These are phyloP conservation scores for Tetrahymena elliotti DNA, from an alignment of 73 alveolate genomes.

Conservation along the genomic window DNA sequence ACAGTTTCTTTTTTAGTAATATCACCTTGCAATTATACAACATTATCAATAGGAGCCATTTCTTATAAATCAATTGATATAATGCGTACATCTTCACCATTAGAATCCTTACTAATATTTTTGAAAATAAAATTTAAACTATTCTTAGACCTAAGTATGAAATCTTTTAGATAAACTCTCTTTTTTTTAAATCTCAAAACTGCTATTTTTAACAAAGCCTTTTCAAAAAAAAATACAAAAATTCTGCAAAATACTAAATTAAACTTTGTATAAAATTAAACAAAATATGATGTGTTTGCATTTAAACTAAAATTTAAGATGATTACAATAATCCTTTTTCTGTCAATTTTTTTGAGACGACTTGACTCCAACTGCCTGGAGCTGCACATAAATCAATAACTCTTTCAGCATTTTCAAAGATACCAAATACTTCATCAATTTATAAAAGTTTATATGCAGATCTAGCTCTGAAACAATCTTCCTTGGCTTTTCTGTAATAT, in stretches of 20 bases:
- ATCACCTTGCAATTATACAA: constrained; percentile 84
- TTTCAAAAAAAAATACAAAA: background rate
- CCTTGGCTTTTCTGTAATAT: constrained; percentile 92
- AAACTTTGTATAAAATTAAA: background rate
- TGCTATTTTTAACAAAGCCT: background rate
- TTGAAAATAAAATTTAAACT: constrained; percentile 20
- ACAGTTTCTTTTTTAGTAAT: constrained; percentile 91
- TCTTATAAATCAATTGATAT: constrained; percentile 91
- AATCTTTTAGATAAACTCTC: background rate
- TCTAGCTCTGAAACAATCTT: constrained; percentile 94
- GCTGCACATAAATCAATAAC: constrained; percentile 97
- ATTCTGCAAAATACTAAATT: background rate
- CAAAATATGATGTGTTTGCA: background rate
- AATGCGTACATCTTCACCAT: constrained; percentile 54
- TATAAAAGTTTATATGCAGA: constrained; percentile 88
- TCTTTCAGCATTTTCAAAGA: constrained; percentile 69
- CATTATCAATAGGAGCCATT: constrained; percentile 94
- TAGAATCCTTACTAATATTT: background rate
- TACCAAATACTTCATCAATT: constrained; percentile 79
- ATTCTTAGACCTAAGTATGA: background rate
- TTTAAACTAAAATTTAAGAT: background rate
- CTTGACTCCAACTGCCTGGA: constrained; percentile 97
- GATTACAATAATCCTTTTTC: constrained; percentile 38
- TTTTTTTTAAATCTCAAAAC: no score
- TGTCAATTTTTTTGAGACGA: constrained; percentile 50